A percentile compares a stretch with the other conserved stretches of the same genome.
Evolutionary conservation across 805 yeast species (phyloP).

Genomic region (Kregervanrija delftensis): DNA sequence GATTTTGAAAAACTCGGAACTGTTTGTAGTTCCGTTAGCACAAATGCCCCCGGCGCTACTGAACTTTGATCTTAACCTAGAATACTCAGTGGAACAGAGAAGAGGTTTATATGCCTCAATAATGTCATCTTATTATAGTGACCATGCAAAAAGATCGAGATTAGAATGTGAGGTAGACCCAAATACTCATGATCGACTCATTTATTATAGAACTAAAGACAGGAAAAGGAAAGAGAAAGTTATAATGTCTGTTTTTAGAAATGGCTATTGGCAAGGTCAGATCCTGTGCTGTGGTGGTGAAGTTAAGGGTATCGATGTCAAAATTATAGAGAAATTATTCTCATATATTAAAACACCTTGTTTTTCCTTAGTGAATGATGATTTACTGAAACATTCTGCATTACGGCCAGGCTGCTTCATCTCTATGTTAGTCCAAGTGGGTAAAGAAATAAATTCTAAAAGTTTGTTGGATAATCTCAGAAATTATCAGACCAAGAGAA

Average conservation of each 20-base stretch:
- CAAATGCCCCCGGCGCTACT: neutral
- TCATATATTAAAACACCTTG: no score
- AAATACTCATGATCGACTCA: constrained; percentile 4
- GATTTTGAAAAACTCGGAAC: neutral
- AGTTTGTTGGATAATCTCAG: no score
- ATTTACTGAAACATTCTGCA: no score
- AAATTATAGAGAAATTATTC: no score
- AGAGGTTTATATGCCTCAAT: neutral
- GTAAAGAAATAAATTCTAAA: no score
- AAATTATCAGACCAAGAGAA: no score
- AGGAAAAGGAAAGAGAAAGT: neutral
- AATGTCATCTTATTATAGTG: no score
- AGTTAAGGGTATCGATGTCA: neutral
- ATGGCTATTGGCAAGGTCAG: constrained; percentile 3
- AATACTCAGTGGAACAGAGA: neutral
- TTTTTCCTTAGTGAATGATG: no score
- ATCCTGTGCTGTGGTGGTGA: constrained; percentile 6
- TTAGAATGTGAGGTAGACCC: constrained; percentile 1
- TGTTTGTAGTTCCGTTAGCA: constrained; percentile 1
- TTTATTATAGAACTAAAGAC: neutral
- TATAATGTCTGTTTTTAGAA: constrained; percentile 3
- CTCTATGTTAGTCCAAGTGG: no score
- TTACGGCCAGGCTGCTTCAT: no score
- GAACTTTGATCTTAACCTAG: no score
- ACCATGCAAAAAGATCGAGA: constrained; percentile 2